A percentile compares a stretch with the other conserved stretches of the same genome.
These are phyloP conservation scores for Gossypium schwendimanii DNA, from an alignment of 441 rosid genomes.

Conservation along the genomic window DNA sequence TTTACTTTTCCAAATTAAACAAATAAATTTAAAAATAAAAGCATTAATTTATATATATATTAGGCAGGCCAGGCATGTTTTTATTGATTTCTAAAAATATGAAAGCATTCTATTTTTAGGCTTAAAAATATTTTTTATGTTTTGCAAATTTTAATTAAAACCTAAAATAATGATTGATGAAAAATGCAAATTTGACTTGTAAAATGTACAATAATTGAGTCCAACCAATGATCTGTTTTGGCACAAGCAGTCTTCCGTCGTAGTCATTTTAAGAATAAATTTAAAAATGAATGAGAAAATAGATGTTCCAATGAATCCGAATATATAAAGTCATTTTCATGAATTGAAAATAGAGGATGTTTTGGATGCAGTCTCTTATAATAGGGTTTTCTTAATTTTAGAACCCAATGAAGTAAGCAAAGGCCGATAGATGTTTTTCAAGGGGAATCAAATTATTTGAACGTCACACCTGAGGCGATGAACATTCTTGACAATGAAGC, in stretches of 20 bases:
- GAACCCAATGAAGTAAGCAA: too few relatives aligned
- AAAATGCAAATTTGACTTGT: background rate
- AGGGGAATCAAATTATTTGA: too few relatives aligned
- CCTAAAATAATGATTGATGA: background rate
- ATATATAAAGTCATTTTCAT: background rate
- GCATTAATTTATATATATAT: too few relatives aligned
- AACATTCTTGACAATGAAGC: accelerated
- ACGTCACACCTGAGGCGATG: accelerated
- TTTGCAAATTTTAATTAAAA: too few relatives aligned
- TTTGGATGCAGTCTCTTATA: background rate
- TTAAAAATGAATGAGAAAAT: too few relatives aligned
- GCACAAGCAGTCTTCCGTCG: background rate
- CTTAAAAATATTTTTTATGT: too few relatives aligned
- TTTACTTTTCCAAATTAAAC: too few relatives aligned
- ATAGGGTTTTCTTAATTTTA: background rate
- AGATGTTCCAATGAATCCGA: background rate
- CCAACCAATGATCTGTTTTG: background rate
- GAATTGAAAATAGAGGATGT: background rate
- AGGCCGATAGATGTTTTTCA: background rate
- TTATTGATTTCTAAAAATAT: too few relatives aligned
- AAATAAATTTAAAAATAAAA: too few relatives aligned
- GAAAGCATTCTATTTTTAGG: too few relatives aligned
- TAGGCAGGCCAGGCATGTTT: too few relatives aligned
- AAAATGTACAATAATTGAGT: background rate
- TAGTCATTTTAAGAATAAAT: background rate